Conservation (phyloP, 306 rosid genomes). For the Vicia sativa region DNA sequence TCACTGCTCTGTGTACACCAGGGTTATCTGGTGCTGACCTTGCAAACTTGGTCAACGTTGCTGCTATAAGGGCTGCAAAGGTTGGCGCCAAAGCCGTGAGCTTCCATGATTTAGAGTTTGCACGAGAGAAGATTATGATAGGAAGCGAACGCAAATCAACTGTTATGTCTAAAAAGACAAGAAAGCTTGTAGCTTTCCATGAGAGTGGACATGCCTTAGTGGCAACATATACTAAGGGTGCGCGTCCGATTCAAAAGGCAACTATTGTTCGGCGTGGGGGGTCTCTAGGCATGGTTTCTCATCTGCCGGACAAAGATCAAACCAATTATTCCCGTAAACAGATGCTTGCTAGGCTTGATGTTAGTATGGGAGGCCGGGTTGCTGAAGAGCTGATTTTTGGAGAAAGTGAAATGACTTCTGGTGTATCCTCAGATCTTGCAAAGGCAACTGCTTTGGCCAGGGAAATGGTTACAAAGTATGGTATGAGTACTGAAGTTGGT, state of each 20-base stretch:
- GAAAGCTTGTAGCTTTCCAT: constrained; percentile 73
- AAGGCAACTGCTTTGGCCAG: constrained; percentile 71
- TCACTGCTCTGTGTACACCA: constrained; percentile 81
- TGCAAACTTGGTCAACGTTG: constrained; percentile 83
- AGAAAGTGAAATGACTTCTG: constrained; percentile 76
- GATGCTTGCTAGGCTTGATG: constrained; percentile 84
- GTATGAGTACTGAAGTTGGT: constrained; percentile 86
- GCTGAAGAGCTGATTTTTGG: constrained; percentile 94
- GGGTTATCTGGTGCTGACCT: constrained; percentile 92
- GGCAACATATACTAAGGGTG: constrained; percentile 83
- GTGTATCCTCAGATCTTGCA: constrained; percentile 69
- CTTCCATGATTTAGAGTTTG: constrained; percentile 85
- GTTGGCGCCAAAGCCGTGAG: constrained; percentile 79
- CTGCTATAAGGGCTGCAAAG: constrained; percentile 90
- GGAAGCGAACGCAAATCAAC: constrained; percentile 92
- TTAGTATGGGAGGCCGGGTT: constrained; percentile 86
- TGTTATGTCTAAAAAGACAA: constrained; percentile 66
- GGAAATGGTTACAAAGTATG: constrained; percentile 84
- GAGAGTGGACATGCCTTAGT: constrained; percentile 96
- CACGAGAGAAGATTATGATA: constrained; percentile 85
- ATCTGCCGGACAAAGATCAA: constrained; percentile 71
- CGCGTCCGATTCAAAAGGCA: constrained; percentile 84
- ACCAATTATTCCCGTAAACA: constrained; percentile 69
- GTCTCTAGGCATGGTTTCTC: constrained; percentile 91
- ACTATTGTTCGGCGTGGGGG: constrained; percentile 84